A percentile compares a stretch with the other conserved stretches of the same genome.
phyloP scores from a whole-genome alignment of 2,329 filamentous ascomycete genomes.

The Exophiala sp. region DNA sequence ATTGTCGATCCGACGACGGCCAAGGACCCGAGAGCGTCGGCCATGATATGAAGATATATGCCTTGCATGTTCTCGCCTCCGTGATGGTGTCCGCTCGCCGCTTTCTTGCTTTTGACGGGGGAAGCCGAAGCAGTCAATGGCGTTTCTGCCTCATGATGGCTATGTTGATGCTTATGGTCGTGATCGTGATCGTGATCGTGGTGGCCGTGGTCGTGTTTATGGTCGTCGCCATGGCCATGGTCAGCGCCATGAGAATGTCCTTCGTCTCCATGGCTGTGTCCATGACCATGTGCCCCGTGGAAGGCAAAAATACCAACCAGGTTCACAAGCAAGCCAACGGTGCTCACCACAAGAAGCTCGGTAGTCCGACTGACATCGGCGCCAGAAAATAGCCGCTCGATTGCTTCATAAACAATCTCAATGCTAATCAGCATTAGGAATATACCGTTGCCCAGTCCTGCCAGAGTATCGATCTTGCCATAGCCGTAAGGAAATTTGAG shows the following conservation, averaged over 20 bases:
- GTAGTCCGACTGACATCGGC: conserved; percentile 75
- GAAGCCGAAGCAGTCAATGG: conserved; percentile 29
- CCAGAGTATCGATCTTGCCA: conserved; percentile 92
- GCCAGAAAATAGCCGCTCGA: conserved; percentile 78
- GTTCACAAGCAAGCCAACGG: conserved; percentile 80
- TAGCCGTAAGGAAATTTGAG: conserved; percentile 78
- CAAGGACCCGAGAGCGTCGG: conserved; percentile 87
- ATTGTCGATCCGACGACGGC: conserved; percentile 90
- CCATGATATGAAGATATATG: conserved; percentile 91
- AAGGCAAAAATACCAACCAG: conserved; percentile 87
- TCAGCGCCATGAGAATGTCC: conserved; percentile 38
- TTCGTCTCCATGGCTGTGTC: conserved; percentile 37
- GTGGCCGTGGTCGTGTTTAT: conserved; percentile 18
- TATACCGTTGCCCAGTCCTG: conserved; percentile 92
- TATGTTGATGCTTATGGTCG: conserved; percentile 38
- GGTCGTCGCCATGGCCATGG: conserved; percentile 37
- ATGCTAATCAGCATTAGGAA: conserved; percentile 94
- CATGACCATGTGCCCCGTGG: conserved; percentile 57
- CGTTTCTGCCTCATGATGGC: conserved; percentile 19
- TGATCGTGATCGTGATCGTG: conserved; percentile 34
- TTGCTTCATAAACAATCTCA: conserved; percentile 91
- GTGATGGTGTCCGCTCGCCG: conserved; percentile 46
- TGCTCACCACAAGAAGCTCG: conserved; percentile 84
- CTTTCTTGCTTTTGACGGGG: conserved; percentile 29
- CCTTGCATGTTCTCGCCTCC: conserved; percentile 98